Evolutionary conservation across 768 basidiomycete genomes (phyloP).

Genomic region (Mycena epipterygia): DNA sequence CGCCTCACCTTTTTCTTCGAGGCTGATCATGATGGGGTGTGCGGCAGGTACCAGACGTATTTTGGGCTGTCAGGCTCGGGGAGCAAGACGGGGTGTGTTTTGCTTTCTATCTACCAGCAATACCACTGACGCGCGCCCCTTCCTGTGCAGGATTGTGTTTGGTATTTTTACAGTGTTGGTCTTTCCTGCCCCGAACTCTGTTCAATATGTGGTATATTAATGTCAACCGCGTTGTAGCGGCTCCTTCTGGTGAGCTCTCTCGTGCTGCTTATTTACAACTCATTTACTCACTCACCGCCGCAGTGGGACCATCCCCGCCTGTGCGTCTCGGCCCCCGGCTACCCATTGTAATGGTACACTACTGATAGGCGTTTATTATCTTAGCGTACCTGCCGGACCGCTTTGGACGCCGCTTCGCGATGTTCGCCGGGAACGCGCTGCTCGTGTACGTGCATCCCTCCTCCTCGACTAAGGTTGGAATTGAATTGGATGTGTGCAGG

Average conservation of each 20-base stretch:
- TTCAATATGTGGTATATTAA: background rate
- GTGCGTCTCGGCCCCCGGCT: constrained; percentile 48
- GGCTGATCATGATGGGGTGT: background rate
- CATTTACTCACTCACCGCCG: constrained; percentile 5
- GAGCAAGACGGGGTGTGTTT: constrained; percentile 13
- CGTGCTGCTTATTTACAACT: constrained; percentile 2
- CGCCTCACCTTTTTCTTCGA: background rate
- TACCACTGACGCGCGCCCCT: constrained; percentile 51
- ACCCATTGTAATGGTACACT: background rate
- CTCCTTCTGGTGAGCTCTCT: constrained; percentile 50
- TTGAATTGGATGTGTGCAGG: constrained; percentile 40
- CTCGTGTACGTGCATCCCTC: constrained; percentile 52
- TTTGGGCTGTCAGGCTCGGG: constrained; percentile 57
- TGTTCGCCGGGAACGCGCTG: constrained; percentile 62
- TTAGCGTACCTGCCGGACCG: constrained; percentile 54
- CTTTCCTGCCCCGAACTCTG: background rate
- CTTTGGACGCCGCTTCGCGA: constrained; percentile 63
- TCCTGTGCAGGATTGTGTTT: constrained; percentile 61
- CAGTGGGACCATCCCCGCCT: constrained; percentile 57
- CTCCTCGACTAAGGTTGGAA: background rate
- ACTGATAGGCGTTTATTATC: background rate
- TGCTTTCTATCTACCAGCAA: background rate
- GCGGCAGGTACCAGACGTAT: constrained; percentile 53
- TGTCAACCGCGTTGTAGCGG: constrained; percentile 42
- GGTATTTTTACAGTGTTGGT: constrained; percentile 65